phyloP scores from a whole-genome alignment of 345 rosid species.

The Trapa incisa region DNA sequence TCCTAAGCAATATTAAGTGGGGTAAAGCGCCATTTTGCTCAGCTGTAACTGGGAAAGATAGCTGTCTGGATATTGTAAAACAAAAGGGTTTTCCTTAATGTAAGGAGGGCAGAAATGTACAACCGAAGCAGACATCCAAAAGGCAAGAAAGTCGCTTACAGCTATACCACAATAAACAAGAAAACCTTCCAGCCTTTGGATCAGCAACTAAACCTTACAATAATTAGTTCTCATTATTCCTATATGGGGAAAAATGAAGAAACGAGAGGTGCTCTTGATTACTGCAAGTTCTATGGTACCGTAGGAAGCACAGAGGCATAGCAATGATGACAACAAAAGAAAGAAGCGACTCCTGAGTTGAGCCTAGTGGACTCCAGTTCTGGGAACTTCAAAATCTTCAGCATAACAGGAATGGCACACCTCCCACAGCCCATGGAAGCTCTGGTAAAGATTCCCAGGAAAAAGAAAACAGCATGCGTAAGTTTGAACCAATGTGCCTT shows the following conservation, averaged over 20 bases:
- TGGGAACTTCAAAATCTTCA: neutral
- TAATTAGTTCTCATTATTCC: neutral
- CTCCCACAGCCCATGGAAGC: neutral
- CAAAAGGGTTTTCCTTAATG: neutral
- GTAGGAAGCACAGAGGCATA: neutral
- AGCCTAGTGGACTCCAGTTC: neutral
- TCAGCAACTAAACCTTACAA: neutral
- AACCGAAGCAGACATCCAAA: neutral
- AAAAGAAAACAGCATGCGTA: neutral
- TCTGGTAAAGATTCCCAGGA: neutral
- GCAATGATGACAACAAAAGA: slow-evolving; percentile 4
- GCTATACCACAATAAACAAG: neutral
- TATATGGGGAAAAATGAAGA: neutral
- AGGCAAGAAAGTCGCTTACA: neutral
- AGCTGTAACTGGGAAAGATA: no score
- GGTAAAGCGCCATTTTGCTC: no score
- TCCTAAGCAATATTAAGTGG: no score
- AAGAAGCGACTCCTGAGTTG: neutral
- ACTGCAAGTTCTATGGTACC: neutral
- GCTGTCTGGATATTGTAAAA: neutral
- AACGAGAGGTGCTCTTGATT: neutral
- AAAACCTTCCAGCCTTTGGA: neutral
- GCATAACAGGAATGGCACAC: neutral
- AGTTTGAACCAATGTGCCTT: neutral
- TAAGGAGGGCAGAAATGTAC: neutral